phyloP scores from a whole-genome alignment of 176 grass and related monocot genomes.

The Zizania latifolia region DNA sequence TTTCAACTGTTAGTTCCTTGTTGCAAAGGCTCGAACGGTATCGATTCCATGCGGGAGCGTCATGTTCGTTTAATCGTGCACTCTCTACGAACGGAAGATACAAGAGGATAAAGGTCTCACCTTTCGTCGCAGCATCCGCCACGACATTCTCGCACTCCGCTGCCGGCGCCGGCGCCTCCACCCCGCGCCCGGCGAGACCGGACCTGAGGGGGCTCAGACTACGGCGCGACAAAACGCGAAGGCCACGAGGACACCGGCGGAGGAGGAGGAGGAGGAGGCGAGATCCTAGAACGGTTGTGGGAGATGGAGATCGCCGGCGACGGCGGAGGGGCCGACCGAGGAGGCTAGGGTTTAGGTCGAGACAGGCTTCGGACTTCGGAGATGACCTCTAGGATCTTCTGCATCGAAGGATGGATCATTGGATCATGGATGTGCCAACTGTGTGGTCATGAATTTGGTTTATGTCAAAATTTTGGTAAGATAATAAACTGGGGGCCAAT shows the following conservation, averaged over 20 bases:
- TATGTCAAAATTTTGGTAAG: too few species aligned
- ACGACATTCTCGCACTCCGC: constrained; percentile 32
- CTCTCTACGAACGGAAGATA: neutral
- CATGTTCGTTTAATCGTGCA: neutral
- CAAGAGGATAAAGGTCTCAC: neutral
- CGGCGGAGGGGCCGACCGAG: neutral
- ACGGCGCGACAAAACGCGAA: neutral
- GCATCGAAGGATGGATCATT: too few species aligned
- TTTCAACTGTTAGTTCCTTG: neutral
- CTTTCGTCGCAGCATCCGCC: constrained; percentile 50
- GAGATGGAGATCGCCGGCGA: neutral
- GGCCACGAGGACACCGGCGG: neutral
- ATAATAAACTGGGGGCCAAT: too few species aligned
- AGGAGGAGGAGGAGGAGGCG: neutral
- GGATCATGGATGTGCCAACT: too few species aligned
- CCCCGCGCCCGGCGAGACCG: neutral
- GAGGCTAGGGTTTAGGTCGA: neutral
- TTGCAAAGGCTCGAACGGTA: neutral
- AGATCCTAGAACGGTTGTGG: too few species aligned
- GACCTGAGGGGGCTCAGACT: neutral
- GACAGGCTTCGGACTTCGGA: neutral
- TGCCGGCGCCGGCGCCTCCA: neutral
- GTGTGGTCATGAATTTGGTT: too few species aligned
- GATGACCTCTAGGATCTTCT: too few species aligned
- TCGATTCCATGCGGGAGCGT: neutral